phyloP scores from a whole-genome alignment of 257 asterid genomes.

The Galeopsis tetrahit region DNA sequence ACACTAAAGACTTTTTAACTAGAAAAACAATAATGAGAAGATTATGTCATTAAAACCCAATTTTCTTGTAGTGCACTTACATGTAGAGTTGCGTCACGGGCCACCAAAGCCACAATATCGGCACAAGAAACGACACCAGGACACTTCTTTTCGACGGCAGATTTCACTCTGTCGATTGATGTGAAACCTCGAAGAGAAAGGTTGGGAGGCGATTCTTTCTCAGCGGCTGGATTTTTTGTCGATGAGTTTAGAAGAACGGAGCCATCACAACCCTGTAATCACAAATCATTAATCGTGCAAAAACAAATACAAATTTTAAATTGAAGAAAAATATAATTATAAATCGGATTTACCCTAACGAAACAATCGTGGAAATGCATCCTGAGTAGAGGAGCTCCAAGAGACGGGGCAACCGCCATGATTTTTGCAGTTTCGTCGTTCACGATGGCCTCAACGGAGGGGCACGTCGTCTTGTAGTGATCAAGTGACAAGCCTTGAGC shows the following conservation, averaged over 20 bases:
- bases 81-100: constrained; percentile 49
- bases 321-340: no score
- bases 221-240: constrained; percentile 37
- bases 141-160: constrained; percentile 55
- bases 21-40: no score
- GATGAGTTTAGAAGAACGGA: constrained; percentile 62
- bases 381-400: constrained; percentile 67
- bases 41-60: no score
- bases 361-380: constrained; percentile 85
- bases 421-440: constrained; percentile 45
- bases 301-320: neutral
- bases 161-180: constrained; percentile 56
- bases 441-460: constrained; percentile 50
- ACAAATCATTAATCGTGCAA: neutral
- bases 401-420: constrained; percentile 47
- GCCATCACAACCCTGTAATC: constrained; percentile 72
- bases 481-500: constrained; percentile 42
- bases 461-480: constrained; percentile 52
- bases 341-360: constrained; percentile 52
- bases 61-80: constrained; percentile 28
- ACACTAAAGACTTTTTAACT: no score
- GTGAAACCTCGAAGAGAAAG: constrained; percentile 55
- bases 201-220: constrained; percentile 63
- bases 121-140: constrained; percentile 81
- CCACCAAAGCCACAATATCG: constrained; percentile 65